Percentiles rank a stretch among this genome's conserved stretches.
Evolutionary conservation across 352 stramenopile species (phyloP).

Genomic region (Phytopythium delawarense): DNA sequence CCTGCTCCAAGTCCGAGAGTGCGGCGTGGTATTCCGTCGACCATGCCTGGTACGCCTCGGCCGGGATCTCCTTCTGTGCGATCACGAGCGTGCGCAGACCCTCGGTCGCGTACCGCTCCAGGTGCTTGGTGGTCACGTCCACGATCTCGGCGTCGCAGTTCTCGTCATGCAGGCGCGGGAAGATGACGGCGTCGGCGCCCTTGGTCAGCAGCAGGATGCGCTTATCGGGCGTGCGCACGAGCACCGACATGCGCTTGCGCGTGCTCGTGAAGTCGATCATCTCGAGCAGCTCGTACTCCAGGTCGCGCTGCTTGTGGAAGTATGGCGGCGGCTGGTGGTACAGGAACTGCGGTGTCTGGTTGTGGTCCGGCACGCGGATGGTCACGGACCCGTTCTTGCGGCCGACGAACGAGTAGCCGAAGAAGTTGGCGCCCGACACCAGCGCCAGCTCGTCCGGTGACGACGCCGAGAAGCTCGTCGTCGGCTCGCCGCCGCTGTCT

Average conservation of each 20-base stretch:
- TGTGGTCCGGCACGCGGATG: constrained; percentile 36
- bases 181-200: constrained; percentile 82
- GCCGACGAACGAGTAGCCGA: constrained; percentile 72
- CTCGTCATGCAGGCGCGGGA: constrained; percentile 41
- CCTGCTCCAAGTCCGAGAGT: constrained; percentile 67
- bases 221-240: constrained; percentile 84
- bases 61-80: constrained; percentile 68
- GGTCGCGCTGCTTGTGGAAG: constrained; percentile 20
- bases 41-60: constrained; percentile 69
- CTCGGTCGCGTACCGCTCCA: constrained; percentile 84
- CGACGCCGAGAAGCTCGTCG: constrained; percentile 67
- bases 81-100: constrained; percentile 88
- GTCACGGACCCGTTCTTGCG: constrained; percentile 60
- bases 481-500: constrained; percentile 12
- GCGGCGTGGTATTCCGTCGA: constrained; percentile 69
- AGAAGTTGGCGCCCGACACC: constrained; percentile 75
- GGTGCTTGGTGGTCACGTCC: constrained; percentile 61
- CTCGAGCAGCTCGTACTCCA: constrained; percentile 88
- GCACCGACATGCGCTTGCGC: constrained; percentile 98
- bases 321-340: constrained; percentile 1
- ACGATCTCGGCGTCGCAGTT: constrained; percentile 45
- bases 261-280: constrained; percentile 98
- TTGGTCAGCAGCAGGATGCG: constrained; percentile 77
- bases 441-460: constrained; percentile 81
- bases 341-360: background rate